Evolutionary conservation across 1,284 basidiomycete genomes (phyloP), one percentile per base, ranked within the genome.

Genomic region (Ceratorhiza oryzae-sativae): DNA sequence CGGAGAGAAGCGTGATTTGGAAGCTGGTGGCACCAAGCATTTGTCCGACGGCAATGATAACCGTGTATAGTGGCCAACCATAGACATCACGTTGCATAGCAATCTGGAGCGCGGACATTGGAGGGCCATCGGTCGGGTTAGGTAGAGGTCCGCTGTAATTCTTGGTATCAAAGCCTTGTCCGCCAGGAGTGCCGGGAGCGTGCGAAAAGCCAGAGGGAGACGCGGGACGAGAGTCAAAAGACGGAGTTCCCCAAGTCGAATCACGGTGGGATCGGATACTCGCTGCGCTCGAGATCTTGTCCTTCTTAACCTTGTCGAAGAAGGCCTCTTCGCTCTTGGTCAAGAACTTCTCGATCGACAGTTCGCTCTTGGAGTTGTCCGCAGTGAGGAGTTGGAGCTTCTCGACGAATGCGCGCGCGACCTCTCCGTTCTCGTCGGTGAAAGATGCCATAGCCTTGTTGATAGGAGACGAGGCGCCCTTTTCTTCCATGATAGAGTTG

Each of bases 391-490:
- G 80, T 78, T 93, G 90, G 55, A 97, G 82, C 79, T 92, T 94
- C 77, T 92, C 88, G 30, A 96, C 90, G 79, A 97, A 96, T 67
- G 92, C 89, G 62, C 91, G 87, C 15, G 94, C 91, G 62, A 97
- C 94, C 73, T 93, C 93, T 53, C 94, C 94, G 79, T 96, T 93
- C 0, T 91, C 85, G 80, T 96, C 94, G 34, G 94, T 97, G 81
- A 97, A 97, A 89, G 93, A 90, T 73, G 90, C 91, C 78, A 94
- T 93, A 10, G 94, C 93, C 82, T 95, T 95, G 83, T 97, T 97
- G 73, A 96, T 82, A 5, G 93, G 93, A 25, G 68, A 71, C 12
- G 94, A 95, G 73, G 91, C 90, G 1, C 83, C 83, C 83, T 96
- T 96, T 77, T 96, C 94, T 76, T 95, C 93, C 48, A 94, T 91